These are phyloP conservation scores for Lactifluus subvellereus DNA, from an alignment of 768 basidiomycete species.

Conservation along the genomic window DNA sequence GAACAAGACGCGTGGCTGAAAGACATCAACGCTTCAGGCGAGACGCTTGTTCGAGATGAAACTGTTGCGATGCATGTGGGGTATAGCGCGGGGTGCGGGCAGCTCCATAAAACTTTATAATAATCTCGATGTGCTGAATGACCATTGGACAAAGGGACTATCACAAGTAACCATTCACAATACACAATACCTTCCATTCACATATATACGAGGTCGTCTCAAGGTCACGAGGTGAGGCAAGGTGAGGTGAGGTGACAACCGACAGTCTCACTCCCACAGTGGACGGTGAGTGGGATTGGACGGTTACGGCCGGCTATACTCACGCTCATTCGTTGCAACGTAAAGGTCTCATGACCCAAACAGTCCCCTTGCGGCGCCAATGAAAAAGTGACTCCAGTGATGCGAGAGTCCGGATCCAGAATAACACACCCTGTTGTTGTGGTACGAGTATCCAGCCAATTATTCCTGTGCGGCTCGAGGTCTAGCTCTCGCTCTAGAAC, in stretches of 20 bases:
- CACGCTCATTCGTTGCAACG: background rate
- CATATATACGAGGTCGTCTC: background rate
- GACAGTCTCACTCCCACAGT: background rate
- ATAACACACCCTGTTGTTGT: background rate
- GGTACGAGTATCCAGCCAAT: background rate
- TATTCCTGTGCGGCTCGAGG: background rate
- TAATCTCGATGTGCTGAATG: background rate
- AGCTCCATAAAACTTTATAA: background rate
- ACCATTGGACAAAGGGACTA: background rate
- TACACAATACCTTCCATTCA: background rate
- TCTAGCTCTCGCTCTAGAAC: background rate
- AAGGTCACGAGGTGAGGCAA: constrained; percentile 5
- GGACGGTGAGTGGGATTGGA: background rate
- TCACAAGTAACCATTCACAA: background rate
- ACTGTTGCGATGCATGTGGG: constrained; percentile 17
- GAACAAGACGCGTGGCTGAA: constrained; percentile 21
- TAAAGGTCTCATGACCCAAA: constrained; percentile 12
- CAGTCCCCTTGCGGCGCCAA: constrained; percentile 12
- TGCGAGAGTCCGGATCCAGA: constrained; percentile 10
- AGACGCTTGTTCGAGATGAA: constrained; percentile 10
- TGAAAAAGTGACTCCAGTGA: constrained; percentile 14
- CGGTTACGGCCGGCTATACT: background rate
- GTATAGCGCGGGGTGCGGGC: constrained; percentile 19
- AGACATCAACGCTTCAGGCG: constrained; percentile 4
- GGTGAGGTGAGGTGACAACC: background rate